Base-by-base conservation (phyloP, 139 green algal genomes). In the Chlorokybus atmophyticus region DNA sequence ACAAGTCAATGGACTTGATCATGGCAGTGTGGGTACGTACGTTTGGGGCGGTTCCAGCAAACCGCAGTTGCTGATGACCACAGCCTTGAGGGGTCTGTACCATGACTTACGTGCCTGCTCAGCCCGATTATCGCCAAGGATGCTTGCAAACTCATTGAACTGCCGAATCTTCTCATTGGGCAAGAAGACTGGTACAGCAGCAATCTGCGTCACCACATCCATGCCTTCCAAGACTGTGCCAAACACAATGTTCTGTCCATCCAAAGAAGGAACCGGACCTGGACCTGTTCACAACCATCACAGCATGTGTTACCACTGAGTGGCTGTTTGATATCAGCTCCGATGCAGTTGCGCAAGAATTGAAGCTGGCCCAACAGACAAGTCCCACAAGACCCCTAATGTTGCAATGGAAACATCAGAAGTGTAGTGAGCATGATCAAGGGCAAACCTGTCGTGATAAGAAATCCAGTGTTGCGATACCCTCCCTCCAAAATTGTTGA, bases 381-480 rank as follows among this genome's bases (percentile, higher is more conserved):
- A n/a, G n/a, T n/a, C n/a, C n/a, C n/a, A n/a, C n/a, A n/a, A n/a
- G n/a, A n/a, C n/a, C n/a, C n/a, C n/a, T n/a, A n/a, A n/a, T n/a
- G n/a, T n/a, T n/a, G n/a, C n/a, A n/a, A n/a, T n/a, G n/a, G n/a
- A n/a, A n/a, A n/a, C n/a, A n/a, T n/a, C n/a, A n/a, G n/a, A n/a
- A n/a, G n/a, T n/a, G n/a, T n/a, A n/a, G n/a, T n/a, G n/a, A n/a
- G n/a, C n/a, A n/a, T n/a, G n/a, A n/a, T n/a, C 35, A 44, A 44
- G 51, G 35, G 29, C 60, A 40, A 3, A 68, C 63, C 63, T 1
- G 63, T 71, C 21, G 63, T 71, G 29, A 71, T 71, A 17, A 71
- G 63, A 44, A 71, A 71, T 47, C 67, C 40, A 17, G 65, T 55
- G 50, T 66, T 71, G 29, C 57, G 63, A 32, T 71, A 71, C 10